Conservation (phyloP, 2,329 filamentous ascomycete species). For the Periconia sp. region DNA sequence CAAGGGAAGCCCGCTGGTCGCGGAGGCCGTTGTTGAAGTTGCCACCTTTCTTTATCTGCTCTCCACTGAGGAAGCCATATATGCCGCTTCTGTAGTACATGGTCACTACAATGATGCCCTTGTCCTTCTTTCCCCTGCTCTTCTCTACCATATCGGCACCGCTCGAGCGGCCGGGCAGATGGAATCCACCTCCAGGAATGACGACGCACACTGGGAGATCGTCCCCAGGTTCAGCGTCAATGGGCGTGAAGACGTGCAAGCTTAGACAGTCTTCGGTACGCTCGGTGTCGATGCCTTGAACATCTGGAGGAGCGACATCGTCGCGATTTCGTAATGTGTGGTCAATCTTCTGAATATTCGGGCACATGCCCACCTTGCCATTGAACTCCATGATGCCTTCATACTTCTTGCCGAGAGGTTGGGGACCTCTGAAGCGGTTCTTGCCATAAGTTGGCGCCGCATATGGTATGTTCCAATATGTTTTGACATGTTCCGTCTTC, state of each 20-base stretch:
- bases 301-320: slow-evolving; percentile 32
- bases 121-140: slow-evolving; percentile 35
- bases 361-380: slow-evolving; percentile 41
- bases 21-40: slow-evolving; percentile 45
- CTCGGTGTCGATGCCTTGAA: slow-evolving; percentile 32
- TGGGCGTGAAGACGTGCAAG: slow-evolving; percentile 43
- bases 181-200: slow-evolving; percentile 55
- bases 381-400: slow-evolving; percentile 34
- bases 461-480: slow-evolving; percentile 43
- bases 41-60: slow-evolving; percentile 44
- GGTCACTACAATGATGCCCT: slow-evolving; percentile 40
- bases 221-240: slow-evolving; percentile 39
- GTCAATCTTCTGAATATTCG: slow-evolving; percentile 42
- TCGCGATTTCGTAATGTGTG: slow-evolving; percentile 28
- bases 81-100: slow-evolving; percentile 48
- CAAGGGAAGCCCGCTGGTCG: slow-evolving; percentile 47
- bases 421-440: slow-evolving; percentile 39
- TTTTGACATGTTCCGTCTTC: slow-evolving; percentile 32
- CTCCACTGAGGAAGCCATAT: slow-evolving; percentile 53
- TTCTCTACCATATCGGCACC: slow-evolving; percentile 40
- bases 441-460: slow-evolving; percentile 34
- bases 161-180: slow-evolving; percentile 40
- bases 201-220: slow-evolving; percentile 50
- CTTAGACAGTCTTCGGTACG: slow-evolving; percentile 51
- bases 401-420: slow-evolving; percentile 35